Percentiles rank a stretch among this genome's conserved stretches.
Evolutionary conservation across 495 filamentous ascomycete species (phyloP).

Genomic region (Xanthoparmelia taractica): DNA sequence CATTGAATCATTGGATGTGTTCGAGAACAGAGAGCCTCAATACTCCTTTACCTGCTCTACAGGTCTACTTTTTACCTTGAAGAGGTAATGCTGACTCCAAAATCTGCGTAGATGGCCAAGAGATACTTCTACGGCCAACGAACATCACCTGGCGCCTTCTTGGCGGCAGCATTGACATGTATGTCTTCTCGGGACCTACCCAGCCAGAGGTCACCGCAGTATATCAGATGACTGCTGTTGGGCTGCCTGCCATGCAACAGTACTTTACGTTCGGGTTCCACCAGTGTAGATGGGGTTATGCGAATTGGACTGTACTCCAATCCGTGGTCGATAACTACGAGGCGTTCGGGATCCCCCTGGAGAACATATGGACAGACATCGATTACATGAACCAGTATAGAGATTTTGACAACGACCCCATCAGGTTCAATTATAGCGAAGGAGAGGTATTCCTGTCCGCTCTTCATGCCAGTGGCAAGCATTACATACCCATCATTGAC

Average conservation of each 20-base stretch:
- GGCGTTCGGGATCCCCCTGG: slow-evolving; percentile 53
- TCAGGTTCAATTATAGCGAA: slow-evolving; percentile 42
- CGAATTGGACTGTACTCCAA: slow-evolving; percentile 48
- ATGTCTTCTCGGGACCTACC: slow-evolving; percentile 54
- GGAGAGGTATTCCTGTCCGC: slow-evolving; percentile 53
- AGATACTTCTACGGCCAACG: slow-evolving; percentile 55
- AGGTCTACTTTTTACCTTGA: no score
- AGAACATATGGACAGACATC: slow-evolving; percentile 62
- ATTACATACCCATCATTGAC: slow-evolving; percentile 82
- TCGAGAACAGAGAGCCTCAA: no score
- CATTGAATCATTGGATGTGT: no score
- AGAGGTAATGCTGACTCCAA: no score
- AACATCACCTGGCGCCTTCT: slow-evolving; percentile 70
- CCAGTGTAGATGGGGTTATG: slow-evolving; percentile 60
- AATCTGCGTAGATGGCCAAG: no score
- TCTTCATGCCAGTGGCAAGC: slow-evolving; percentile 59
- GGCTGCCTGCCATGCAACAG: slow-evolving; percentile 55
- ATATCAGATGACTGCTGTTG: slow-evolving; percentile 49
- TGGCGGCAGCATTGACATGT: slow-evolving; percentile 56
- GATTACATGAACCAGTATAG: slow-evolving; percentile 53
- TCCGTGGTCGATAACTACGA: slow-evolving; percentile 52
- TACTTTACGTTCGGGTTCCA: slow-evolving; percentile 58
- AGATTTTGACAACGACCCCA: slow-evolving; percentile 51
- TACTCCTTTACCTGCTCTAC: no score
- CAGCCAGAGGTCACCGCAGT: slow-evolving; percentile 49